Evolutionary conservation across 2,329 filamentous ascomycete species (phyloP), one percentile per base, ranked within the genome.

Genomic region (Leptosphaerulina australis): DNA sequence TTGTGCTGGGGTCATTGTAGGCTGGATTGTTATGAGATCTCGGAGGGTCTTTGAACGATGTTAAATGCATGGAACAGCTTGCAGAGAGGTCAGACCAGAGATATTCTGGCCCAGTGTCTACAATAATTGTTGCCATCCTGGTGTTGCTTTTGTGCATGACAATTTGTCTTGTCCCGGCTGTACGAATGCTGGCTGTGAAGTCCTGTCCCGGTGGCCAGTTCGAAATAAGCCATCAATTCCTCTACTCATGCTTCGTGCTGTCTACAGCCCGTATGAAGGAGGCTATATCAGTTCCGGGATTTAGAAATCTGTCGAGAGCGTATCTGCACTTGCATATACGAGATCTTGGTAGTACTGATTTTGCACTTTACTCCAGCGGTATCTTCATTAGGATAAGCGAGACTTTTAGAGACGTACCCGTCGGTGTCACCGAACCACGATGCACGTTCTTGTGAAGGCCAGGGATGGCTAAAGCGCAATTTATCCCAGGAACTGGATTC

Each of bases 391-490:
- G 31, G 48, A 14, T 38, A 29, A 41, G 48, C 41, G 28, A 41
- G 41, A 26, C 29, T n/a, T 34, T 9, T 15, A n/a, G 34, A 26
- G 34, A 28, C 30, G 31, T 25, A 21, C 2, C 18, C 11, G 18
- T 43, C 36, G 48, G 36, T 14, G 24, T 43, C 41, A 12, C 48
- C 48, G 48, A 43, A 8, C 3, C 18, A 26, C 28, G 24, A 31
- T 38, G 40, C 29, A 20, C 2, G 15, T 7, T 14, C 17, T 12
- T 24, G n/a, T 37, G 36, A 37, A 21, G 30, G 15, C 14, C 36
- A 33, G 22, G 41, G 29, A 15, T 51, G 41, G 48, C 5, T 43
- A 41, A 41, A 41, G 7, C 43, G 37, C 21, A 46, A 46, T 51
- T 46, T 51, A 40, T 26, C 48, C 35, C 30, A 36, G 24, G 35